Conservation (phyloP, 169 alveolate genomes). For the Cryptosporidium felis region DNA sequence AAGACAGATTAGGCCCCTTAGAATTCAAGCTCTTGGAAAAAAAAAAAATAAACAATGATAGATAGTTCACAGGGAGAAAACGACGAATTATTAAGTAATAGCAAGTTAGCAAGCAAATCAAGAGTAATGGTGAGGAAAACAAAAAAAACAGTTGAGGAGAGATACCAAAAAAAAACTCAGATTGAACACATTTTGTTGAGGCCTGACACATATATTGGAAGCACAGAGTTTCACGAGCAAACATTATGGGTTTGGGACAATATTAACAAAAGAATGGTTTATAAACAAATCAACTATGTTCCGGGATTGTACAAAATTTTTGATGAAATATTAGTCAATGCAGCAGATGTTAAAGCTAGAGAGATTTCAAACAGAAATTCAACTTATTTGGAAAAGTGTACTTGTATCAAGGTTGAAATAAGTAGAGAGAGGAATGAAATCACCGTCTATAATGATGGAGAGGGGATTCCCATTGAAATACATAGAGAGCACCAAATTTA, state of each 20-base stretch:
- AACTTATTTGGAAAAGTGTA: slow-evolving; percentile 50
- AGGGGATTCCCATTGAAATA: slow-evolving; percentile 90
- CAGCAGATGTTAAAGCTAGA: slow-evolving; percentile 97
- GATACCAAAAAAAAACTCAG: slow-evolving; percentile 95
- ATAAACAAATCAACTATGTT: slow-evolving; percentile 85
- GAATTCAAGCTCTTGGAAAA: too few relatives aligned
- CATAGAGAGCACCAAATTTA: slow-evolving; percentile 96
- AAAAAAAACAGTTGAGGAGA: slow-evolving; percentile 93
- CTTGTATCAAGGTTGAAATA: slow-evolving; percentile 81
- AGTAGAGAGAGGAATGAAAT: slow-evolving; percentile 77
- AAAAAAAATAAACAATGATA: background rate
- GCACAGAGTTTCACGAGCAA: slow-evolving; percentile 89
- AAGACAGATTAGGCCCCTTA: too few relatives aligned
- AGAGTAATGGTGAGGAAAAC: background rate
- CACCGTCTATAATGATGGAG: slow-evolving; percentile 89
- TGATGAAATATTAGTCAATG: slow-evolving; percentile 98
- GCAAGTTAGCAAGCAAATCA: slow-evolving; percentile 18
- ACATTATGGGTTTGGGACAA: slow-evolving; percentile 95
- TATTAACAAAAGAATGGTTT: slow-evolving; percentile 84
- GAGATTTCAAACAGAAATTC: slow-evolving; percentile 74
- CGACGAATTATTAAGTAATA: background rate
- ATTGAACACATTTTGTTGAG: slow-evolving; percentile 96
- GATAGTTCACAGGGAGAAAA: background rate
- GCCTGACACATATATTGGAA: slow-evolving; percentile 99
- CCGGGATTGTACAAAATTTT: slow-evolving; percentile 99